A percentile compares a stretch with the other conserved stretches of the same genome.
Evolutionary conservation across 441 rosid species (phyloP).

Genomic region (Adansonia madagascariensis): DNA sequence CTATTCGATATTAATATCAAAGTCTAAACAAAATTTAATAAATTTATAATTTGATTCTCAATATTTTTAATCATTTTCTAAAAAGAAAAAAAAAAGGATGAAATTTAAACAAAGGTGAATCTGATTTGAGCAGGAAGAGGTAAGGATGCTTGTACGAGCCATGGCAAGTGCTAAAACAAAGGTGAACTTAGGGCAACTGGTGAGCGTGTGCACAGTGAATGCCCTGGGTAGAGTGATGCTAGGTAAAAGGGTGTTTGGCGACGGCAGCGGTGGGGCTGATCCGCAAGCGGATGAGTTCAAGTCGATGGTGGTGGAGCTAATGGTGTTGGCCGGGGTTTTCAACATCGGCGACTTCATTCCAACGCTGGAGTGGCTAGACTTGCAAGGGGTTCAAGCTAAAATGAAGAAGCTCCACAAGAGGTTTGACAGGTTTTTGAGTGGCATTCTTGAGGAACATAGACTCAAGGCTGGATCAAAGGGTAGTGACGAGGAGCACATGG

Average conservation of each 20-base stretch:
- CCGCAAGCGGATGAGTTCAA: constrained; percentile 72
- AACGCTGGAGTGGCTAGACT: constrained; percentile 56
- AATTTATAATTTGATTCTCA: too few species aligned
- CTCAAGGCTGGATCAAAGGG: neutral
- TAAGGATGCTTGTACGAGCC: constrained; percentile 46
- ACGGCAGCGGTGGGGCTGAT: constrained; percentile 51
- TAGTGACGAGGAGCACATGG: constrained; percentile 21
- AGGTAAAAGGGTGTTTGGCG: constrained; percentile 62
- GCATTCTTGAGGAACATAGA: constrained; percentile 51
- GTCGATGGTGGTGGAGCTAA: constrained; percentile 65
- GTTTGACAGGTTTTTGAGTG: constrained; percentile 49
- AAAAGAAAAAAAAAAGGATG: too few species aligned
- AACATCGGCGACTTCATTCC: constrained; percentile 64
- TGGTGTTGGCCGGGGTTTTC: constrained; percentile 58
- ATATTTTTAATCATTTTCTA: too few species aligned
- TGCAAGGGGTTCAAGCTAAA: constrained; percentile 56
- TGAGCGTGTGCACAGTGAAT: constrained; percentile 63
- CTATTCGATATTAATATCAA: too few species aligned
- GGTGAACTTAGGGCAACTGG: constrained; percentile 60
- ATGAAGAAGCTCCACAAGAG: constrained; percentile 65
- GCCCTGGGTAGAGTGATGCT: constrained; percentile 78
- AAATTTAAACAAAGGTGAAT: too few species aligned
- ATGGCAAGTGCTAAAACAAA: constrained; percentile 39
- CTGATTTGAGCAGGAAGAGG: constrained; percentile 42
- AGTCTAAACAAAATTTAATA: too few species aligned